Percentiles rank a stretch among this genome's conserved stretches.
These are phyloP conservation scores for Dalbergia cultrata DNA, from an alignment of 306 rosid genomes.

Conservation along the genomic window DNA sequence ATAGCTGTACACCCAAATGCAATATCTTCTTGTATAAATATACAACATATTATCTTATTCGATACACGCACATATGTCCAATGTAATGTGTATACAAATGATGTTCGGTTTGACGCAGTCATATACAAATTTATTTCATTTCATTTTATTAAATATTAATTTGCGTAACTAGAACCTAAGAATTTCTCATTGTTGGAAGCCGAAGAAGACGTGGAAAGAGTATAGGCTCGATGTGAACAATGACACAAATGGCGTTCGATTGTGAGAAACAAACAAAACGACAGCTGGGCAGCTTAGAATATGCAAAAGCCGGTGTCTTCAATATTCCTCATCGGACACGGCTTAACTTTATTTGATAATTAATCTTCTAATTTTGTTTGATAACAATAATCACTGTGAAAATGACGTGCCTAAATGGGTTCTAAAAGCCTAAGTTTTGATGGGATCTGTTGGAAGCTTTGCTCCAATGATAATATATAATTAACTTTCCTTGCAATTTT, in stretches of 20 bases:
- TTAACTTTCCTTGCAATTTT: too few species aligned
- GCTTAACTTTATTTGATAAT: too few species aligned
- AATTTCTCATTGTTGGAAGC: conserved; percentile 20
- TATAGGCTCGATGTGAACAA: conserved; percentile 62
- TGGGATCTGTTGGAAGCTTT: background rate
- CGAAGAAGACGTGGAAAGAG: conserved; percentile 52
- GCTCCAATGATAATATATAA: background rate
- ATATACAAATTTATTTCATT: too few species aligned
- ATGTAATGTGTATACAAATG: too few species aligned
- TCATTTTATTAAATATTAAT: too few species aligned
- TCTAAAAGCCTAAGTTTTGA: background rate
- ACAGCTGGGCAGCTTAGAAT: conserved; percentile 39
- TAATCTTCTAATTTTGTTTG: background rate
- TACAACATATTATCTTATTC: too few species aligned
- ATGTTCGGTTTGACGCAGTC: too few species aligned
- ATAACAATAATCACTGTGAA: conserved; percentile 15
- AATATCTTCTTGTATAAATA: too few species aligned
- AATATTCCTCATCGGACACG: too few species aligned
- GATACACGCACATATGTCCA: too few species aligned
- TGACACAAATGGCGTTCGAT: conserved; percentile 68
- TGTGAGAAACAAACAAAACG: conserved; percentile 49
- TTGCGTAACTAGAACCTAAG: background rate
- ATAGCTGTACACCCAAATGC: too few species aligned
- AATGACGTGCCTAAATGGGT: background rate
- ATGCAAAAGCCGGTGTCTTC: conserved; percentile 53